These are phyloP conservation scores for Ceratocystis harringtonii DNA, from an alignment of 2,329 filamentous ascomycete genomes.

Conservation along the genomic window DNA sequence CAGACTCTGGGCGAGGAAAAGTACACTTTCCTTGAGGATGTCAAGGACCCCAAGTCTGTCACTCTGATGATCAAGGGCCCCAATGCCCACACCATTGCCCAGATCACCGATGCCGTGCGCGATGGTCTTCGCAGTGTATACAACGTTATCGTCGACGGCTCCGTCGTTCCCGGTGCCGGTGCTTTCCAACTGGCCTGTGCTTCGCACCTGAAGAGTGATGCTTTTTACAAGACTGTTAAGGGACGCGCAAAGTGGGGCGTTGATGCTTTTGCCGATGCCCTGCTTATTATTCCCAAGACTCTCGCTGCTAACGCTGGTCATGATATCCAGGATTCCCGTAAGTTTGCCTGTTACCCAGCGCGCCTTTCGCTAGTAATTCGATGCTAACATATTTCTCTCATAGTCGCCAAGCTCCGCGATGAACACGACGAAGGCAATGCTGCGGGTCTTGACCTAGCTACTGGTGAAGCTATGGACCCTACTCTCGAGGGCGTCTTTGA, in stretches of 20 bases:
- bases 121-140: constrained; percentile 93
- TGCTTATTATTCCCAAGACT: constrained; percentile 93
- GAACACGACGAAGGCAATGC: constrained; percentile 70
- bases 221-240: constrained; percentile 80
- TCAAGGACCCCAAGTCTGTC: constrained; percentile 96
- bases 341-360: constrained; percentile 28
- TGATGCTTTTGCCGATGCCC: constrained; percentile 82
- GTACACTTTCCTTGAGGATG: constrained; percentile 96
- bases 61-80: constrained; percentile 96
- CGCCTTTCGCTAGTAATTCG: constrained; percentile 17
- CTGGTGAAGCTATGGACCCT: constrained; percentile 89
- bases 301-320: constrained; percentile 90
- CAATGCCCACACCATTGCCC: constrained; percentile 88
- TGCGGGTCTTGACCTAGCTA: constrained; percentile 73
- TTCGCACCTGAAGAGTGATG: constrained; percentile 70
- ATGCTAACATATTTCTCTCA: constrained; percentile 7
- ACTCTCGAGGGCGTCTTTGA: constrained; percentile 86
- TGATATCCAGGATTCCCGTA: constrained; percentile 88
- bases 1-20: constrained; percentile 97
- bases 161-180: constrained; percentile 84
- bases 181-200: constrained; percentile 94
- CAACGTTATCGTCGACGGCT: constrained; percentile 98
- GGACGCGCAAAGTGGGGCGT: constrained; percentile 97
- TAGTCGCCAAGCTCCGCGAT: constrained; percentile 75
- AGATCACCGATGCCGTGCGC: constrained; percentile 90